Evolutionary conservation across 2,329 filamentous ascomycete species (phyloP).

Genomic region (Alternaria burnsii): DNA sequence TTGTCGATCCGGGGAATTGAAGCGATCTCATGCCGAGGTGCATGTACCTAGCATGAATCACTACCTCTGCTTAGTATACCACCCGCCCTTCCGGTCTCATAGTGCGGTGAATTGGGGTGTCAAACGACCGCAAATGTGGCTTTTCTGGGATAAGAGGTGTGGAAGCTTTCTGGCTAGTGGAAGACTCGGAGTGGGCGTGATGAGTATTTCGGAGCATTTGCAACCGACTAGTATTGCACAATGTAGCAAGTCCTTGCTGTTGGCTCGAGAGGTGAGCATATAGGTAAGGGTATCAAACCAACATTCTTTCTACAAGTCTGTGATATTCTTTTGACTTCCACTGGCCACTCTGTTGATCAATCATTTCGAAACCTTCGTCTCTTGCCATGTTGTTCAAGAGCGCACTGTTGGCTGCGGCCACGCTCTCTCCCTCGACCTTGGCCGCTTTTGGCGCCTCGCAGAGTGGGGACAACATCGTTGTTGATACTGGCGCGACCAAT

Average conservation of each 20-base stretch:
- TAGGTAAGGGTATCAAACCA: conserved; percentile 11
- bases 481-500: conserved; percentile 47
- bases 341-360: not conserved
- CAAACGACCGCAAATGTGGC: not conserved
- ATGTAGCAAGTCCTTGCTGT: conserved; percentile 1
- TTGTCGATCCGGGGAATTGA: not conserved
- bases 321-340: not conserved
- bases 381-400: conserved; percentile 38
- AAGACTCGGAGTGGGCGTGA: conserved; percentile 27
- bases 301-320: not conserved
- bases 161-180: conserved; percentile 13
- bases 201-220: conserved; percentile 28
- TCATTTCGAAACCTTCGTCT: not conserved
- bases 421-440: conserved; percentile 37
- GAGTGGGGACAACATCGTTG: conserved; percentile 38
- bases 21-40: not conserved
- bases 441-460: conserved; percentile 51
- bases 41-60: not conserved
- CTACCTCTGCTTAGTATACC: not conserved
- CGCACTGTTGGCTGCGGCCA: conserved; percentile 35
- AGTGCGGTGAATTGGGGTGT: not conserved
- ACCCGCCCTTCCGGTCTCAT: conserved; percentile 3
- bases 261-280: conserved; percentile 4
- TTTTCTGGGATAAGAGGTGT: not conserved
- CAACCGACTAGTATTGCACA: conserved; percentile 23